Conservation (phyloP, 306 rosid species). For the Inga oerstediana region DNA sequence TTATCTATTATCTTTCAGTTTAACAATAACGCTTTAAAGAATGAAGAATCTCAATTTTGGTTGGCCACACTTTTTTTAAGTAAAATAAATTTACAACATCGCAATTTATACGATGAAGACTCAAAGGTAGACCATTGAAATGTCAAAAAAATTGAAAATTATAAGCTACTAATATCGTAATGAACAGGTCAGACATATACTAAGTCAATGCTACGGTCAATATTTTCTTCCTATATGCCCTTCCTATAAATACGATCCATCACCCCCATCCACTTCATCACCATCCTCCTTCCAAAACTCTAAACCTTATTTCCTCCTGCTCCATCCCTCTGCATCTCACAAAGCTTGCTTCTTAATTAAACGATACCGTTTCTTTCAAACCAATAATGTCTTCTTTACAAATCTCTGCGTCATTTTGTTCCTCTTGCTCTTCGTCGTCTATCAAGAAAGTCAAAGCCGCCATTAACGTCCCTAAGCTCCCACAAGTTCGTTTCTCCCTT, state of each 20-base stretch:
- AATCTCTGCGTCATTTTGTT: constrained; percentile 31
- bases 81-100: not conserved
- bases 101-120: not conserved
- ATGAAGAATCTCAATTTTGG: no score
- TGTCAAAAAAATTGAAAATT: not conserved
- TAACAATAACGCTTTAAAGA: not conserved
- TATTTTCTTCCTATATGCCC: not conserved
- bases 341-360: not conserved
- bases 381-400: constrained; percentile 25
- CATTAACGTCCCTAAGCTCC: constrained; percentile 49
- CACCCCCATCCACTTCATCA: not conserved
- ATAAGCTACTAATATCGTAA: not conserved
- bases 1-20: not conserved
- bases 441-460: constrained; percentile 44
- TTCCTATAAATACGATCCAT: not conserved
- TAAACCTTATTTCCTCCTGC: not conserved
- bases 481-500: constrained; percentile 25
- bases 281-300: not conserved
- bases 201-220: not conserved
- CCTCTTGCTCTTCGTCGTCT: constrained; percentile 35
- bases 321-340: not conserved
- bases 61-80: not conserved
- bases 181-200: not conserved
- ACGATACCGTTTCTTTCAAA: not conserved
- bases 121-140: not conserved